These are phyloP conservation scores for Chloromonas sp. DNA, from an alignment of 163 green algal species.

Conservation along the genomic window DNA sequence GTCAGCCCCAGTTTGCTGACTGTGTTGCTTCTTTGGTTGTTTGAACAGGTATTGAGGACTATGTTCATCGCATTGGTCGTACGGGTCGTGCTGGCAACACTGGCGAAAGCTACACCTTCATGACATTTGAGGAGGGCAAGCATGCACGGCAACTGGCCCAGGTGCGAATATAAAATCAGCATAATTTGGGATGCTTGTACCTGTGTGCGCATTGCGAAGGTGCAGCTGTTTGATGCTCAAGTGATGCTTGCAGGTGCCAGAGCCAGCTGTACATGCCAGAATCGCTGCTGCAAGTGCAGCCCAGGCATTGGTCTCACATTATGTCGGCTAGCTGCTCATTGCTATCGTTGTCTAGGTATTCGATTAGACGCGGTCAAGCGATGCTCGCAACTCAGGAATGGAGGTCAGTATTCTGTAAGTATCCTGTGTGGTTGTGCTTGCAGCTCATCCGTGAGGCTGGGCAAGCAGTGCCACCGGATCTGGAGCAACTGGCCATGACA, in stretches of 20 bases:
- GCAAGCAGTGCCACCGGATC: constrained; percentile 55
- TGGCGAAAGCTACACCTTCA: constrained; percentile 72
- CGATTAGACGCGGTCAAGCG: no score
- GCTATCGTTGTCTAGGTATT: no score
- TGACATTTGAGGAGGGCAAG: constrained; percentile 63
- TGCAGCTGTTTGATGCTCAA: not conserved
- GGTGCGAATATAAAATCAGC: not conserved
- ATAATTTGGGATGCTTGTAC: not conserved
- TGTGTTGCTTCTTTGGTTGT: not conserved
- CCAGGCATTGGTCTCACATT: not conserved
- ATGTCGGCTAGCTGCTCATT: not conserved
- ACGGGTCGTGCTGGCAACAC: constrained; percentile 86
- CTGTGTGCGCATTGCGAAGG: not conserved
- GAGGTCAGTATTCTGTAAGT: no score
- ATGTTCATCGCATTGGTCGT: constrained; percentile 95
- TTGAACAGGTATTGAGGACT: constrained; percentile 72
- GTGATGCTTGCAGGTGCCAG: not conserved
- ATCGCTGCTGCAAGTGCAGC: not conserved
- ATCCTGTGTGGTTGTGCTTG: not conserved
- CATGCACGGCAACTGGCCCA: constrained; percentile 58
- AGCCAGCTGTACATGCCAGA: not conserved
- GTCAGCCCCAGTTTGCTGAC: not conserved
- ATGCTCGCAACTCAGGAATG: no score
- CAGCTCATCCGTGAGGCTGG: constrained; percentile 63
- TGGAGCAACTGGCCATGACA: constrained; percentile 46